A percentile compares a stretch with the other conserved stretches of the same genome.
Conservation (phyloP, 2,329 filamentous ascomycete species). For the Arthrobotrys musiformis region DNA sequence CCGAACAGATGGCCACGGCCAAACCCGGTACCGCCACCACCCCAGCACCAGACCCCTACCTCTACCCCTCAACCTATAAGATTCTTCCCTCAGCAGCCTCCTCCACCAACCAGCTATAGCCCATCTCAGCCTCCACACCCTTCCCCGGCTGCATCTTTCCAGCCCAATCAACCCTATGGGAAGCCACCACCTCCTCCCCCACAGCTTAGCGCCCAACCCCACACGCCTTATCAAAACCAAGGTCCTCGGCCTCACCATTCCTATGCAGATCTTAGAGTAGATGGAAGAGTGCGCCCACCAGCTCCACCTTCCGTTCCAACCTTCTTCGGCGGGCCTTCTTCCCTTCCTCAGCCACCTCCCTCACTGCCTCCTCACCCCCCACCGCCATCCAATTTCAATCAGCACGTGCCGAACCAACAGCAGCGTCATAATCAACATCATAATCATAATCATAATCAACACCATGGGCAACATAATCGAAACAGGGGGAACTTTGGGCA, state of each 20-base stretch:
- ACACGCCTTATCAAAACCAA: slow-evolving; percentile 37
- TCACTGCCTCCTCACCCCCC: slow-evolving; percentile 51
- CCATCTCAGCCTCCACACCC: slow-evolving; percentile 36
- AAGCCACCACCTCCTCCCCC: slow-evolving; percentile 33
- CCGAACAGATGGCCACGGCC: slow-evolving; percentile 48
- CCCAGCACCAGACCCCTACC: slow-evolving; percentile 37
- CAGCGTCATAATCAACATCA: slow-evolving; percentile 37
- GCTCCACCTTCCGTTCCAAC: slow-evolving; percentile 50
- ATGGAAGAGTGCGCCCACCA: slow-evolving; percentile 45
- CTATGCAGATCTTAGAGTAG: slow-evolving; percentile 45
- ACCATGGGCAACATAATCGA: slow-evolving; percentile 41
- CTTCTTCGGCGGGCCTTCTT: slow-evolving; percentile 44
- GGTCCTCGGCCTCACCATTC: slow-evolving; percentile 45
- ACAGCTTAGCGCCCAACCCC: slow-evolving; percentile 19
- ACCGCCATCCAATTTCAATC: slow-evolving; percentile 38
- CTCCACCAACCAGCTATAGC: slow-evolving; percentile 43
- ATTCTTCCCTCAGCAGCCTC: slow-evolving; percentile 53
- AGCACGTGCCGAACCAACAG: slow-evolving; percentile 44
- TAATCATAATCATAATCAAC: slow-evolving; percentile 28
- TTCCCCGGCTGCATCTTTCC: slow-evolving; percentile 25
- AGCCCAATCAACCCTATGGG: slow-evolving; percentile 35
- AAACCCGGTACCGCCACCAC: slow-evolving; percentile 31
- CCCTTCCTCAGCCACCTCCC: slow-evolving; percentile 48
- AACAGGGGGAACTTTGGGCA: slow-evolving; percentile 51
- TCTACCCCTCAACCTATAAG: slow-evolving; percentile 37